Conservation (phyloP, 2,329 filamentous ascomycete species). For the Hypomyces rosellus region DNA sequence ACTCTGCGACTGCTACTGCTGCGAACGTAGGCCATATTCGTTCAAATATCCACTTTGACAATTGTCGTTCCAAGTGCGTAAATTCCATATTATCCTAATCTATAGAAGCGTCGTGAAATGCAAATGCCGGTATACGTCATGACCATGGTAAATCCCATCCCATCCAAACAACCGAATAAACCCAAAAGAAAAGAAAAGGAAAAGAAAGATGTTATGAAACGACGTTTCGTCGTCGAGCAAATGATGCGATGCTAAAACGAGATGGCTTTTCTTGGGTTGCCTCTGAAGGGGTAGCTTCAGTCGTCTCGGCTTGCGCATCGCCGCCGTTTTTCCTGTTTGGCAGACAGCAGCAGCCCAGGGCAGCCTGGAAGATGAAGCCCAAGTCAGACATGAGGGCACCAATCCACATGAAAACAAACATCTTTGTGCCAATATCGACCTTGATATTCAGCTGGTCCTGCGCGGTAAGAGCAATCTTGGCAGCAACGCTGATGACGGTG, state of each 20-base stretch:
- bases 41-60: too few species aligned
- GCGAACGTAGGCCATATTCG: too few species aligned
- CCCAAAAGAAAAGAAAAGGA: background rate
- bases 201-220: background rate
- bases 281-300: background rate
- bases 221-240: slow-evolving; percentile 8
- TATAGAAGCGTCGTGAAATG: too few species aligned
- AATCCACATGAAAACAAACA: slow-evolving; percentile 90
- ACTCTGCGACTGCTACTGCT: too few species aligned
- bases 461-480: slow-evolving; percentile 66
- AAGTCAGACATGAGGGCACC: slow-evolving; percentile 60
- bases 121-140: too few species aligned
- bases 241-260: background rate
- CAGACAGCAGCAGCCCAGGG: slow-evolving; percentile 69
- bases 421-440: slow-evolving; percentile 61
- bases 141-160: background rate
- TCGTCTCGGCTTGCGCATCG: background rate
- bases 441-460: slow-evolving; percentile 71
- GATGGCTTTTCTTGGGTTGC: slow-evolving; percentile 1
- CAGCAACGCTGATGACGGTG: slow-evolving; percentile 78
- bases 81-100: too few species aligned
- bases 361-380: slow-evolving; percentile 66
- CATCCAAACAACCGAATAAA: background rate
- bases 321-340: slow-evolving; percentile 15
- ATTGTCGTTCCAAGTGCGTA: too few species aligned